These are phyloP conservation scores for Colletotrichum scovillei DNA, from an alignment of 2,329 filamentous ascomycete species.

Conservation along the genomic window DNA sequence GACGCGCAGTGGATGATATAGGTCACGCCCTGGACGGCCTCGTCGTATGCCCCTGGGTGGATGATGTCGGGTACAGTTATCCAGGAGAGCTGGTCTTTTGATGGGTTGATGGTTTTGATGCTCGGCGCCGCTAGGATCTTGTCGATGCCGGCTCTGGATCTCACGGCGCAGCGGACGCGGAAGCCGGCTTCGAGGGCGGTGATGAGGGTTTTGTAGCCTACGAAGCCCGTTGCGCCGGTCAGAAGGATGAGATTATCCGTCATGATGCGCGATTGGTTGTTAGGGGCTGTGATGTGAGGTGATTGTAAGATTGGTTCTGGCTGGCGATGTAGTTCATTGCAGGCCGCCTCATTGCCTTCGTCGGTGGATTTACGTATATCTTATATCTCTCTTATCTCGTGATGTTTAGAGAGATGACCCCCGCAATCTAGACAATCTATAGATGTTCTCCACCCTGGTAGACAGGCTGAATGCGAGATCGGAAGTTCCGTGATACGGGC, in stretches of 20 bases:
- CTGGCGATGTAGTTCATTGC: background rate
- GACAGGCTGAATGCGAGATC: background rate
- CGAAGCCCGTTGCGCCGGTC: slow-evolving; percentile 45
- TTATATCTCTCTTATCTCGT: background rate
- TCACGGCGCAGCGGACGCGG: slow-evolving; percentile 44
- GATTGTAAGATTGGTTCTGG: background rate
- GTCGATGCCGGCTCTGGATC: slow-evolving; percentile 37
- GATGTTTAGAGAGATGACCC: background rate
- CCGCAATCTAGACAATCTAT: background rate
- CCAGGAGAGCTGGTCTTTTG: slow-evolving; percentile 37
- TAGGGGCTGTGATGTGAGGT: background rate
- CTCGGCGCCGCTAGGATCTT: slow-evolving; percentile 17
- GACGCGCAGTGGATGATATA: slow-evolving; percentile 50
- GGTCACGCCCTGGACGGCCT: slow-evolving; percentile 50
- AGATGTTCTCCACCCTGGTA: background rate
- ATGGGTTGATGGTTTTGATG: slow-evolving; percentile 31
- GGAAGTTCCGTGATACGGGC: background rate
- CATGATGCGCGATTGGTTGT: background rate
- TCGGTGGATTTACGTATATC: background rate
- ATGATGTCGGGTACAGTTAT: slow-evolving; percentile 50
- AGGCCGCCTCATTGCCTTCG: too few relatives aligned
- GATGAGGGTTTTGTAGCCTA: slow-evolving; percentile 44
- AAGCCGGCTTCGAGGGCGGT: slow-evolving; percentile 41
- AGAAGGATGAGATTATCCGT: slow-evolving; percentile 28
- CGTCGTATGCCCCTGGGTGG: slow-evolving; percentile 50